Evolutionary conservation across 140 eudicot genomes (phyloP), one percentile per base, ranked within the genome.

Genomic region (Cichorium intybus): DNA sequence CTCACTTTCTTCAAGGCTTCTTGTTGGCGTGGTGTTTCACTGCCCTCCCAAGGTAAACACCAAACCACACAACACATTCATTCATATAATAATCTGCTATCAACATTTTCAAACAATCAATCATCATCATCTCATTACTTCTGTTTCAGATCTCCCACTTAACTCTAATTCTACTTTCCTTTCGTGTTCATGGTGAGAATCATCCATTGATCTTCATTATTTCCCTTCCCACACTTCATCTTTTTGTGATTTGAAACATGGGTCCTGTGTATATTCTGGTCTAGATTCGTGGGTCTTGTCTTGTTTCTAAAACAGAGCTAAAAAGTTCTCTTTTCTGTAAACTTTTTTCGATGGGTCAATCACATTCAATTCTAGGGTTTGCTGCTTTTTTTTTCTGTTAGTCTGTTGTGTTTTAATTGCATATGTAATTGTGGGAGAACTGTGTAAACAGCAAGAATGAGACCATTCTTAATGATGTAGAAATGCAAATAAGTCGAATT

Each of bases 1-100:
- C 77, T 56, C 77, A 35, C 77, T 64, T 50, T 28, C 72, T 70
- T 76, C 81, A 63, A 71, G 81, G 81, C 73, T 76, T 69, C 77
- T 76, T 62, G 77, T 70, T 70, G 64, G 20, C 72, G 69, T 55
- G 63, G 22, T 58, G 64, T 67, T 58, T 43, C 58, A 45, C 47
- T 45, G 18, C 49, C 58, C 46, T 66, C 56, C 16, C 62, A 55
- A 68, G 75, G 70, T 69, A 76, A 68, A 54, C 70, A 60, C 17
- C 49, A 43, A 43, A 43, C 49, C 18, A 14, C 49, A 14, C n/a
- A 48, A 10, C 75, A 69, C 31, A 60, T 24, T 28, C 55, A 23
- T 60, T 65, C 61, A 46, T 21, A 43, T 41, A 11, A 17, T 60
- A 15, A n/a, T 20, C 6, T 59, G 33, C 43, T 6, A 10, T n/a